These are phyloP conservation scores for Gomphus sp. DNA, from an alignment of 1,284 basidiomycete species.

Conservation along the genomic window DNA sequence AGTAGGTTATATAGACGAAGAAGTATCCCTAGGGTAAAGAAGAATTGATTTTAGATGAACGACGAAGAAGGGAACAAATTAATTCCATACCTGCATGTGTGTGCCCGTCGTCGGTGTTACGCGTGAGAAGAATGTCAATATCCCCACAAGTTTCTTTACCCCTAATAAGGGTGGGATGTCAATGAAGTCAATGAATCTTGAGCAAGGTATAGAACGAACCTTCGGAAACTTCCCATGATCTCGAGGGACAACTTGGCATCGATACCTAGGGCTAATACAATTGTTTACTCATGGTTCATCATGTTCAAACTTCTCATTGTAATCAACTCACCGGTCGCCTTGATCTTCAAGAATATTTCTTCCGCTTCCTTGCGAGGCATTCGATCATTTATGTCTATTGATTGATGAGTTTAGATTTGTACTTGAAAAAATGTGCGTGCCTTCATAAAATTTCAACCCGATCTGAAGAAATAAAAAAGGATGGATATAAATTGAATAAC, in stretches of 20 bases:
- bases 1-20: conserved; percentile 35
- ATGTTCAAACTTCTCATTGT: conserved; percentile 5
- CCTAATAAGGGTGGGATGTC: conserved; percentile 25
- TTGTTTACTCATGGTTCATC: neutral
- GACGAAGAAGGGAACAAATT: neutral
- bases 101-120: conserved; percentile 59
- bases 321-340: conserved; percentile 45
- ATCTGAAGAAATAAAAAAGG: conserved; percentile 26
- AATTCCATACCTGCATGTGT: conserved; percentile 54
- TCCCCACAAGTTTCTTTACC: conserved; percentile 77
- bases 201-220: conserved; percentile 30
- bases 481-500: neutral
- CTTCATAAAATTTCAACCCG: conserved; percentile 73
- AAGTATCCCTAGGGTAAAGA: conserved; percentile 35
- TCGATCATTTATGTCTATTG: conserved; percentile 60
- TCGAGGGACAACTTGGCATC: conserved; percentile 69
- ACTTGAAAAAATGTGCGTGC: conserved; percentile 29
- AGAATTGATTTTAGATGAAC: neutral
- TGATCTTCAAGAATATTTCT: conserved; percentile 63
- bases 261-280: conserved; percentile 47
- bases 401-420: neutral
- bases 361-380: conserved; percentile 79
- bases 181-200: neutral
- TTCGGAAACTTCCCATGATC: conserved; percentile 85
- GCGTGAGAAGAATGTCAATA: conserved; percentile 83